Base-by-base conservation (phyloP, 257 asterid species). In the Parsonsia alboflavescens region DNA sequence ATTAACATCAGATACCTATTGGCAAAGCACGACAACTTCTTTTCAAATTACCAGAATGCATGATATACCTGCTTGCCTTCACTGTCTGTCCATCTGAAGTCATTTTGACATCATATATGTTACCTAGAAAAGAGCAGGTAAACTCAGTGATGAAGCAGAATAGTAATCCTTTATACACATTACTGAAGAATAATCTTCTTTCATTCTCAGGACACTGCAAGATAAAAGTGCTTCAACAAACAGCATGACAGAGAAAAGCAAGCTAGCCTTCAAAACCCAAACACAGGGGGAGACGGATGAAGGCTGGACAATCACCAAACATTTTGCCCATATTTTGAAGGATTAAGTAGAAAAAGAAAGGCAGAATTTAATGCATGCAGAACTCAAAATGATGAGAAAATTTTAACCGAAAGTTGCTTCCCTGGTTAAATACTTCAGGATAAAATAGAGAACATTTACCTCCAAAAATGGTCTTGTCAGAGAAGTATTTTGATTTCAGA, bases 381-480 rank as follows among this genome's bases (percentile, higher is more conserved):
- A 39, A 30, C 33, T 33, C n/a, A 62, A 16, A 28, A 61, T 21
- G 6, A 70, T 49, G 62, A 45, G 30, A 45, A 28, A 73, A 33
- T 33, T 33, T 33, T 33, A 33, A 33, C 39, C 1, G 39, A 33
- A 33, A 33, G 39, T 33, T 33, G 39, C 49, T 21, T 26, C 24
- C 39, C 8, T 22, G 10, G 39, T 33, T 33, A 30, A n/a, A 50
- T 28, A 58, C 26, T 24, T 45, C 45, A 24, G 36, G 30, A 36
- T 41, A 61, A 64, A 78, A 33, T 36, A 61, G 73, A 72, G 46
- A 58, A 66, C 6, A 42, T 42, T 86, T 85, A 90, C 97, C 97
- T 88, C 97, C 97, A 83, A 83, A 90, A 4, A 86, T 81, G 66
- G 88, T 92, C 81, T 90, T 90, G 87, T 92, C 97, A 3, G 96